Base-by-base conservation (phyloP, 140 eudicot species). In the Senecio squalidus region DNA sequence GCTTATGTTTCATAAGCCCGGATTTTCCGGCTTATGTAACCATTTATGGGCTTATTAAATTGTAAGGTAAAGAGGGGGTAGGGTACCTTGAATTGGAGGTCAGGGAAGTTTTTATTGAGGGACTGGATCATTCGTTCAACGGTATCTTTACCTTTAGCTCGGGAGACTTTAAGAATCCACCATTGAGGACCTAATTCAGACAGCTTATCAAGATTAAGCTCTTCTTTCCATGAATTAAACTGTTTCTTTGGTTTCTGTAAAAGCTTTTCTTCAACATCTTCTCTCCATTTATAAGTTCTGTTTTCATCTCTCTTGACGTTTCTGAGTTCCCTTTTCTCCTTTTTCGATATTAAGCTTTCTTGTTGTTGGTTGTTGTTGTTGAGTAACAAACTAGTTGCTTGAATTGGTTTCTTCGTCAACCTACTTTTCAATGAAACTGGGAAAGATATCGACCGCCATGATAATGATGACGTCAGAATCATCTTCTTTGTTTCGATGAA, bases 111-210 rank as follows among this genome's bases (percentile, higher is more conserved):
- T 9, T 72, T 60, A 9, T 74, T 55, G 44, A 92, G 71, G 0
- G 77, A 34, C 27, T 74, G 76, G 39, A 85, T 80, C 68, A 91
- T 59, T 7, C 77, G 38, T 27, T 77, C 74, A 11, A 83, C 74
- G 9, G 86, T 81, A 3, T 80, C 83, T 10, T 74, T 79, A 22
- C 85, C 82, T 18, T 63, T 41, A 33, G 75, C 75, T 33, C 92
- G 66, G 25, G 94, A 81, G 59, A 91, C 98, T 41, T 80, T 80
- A 6, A 91, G 72, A 26, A 70, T 78, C 96, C 95, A 91, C 98
- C 98, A 91, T 27, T 82, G 94, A 6, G 98, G 84, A 10, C 98
- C 98, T 68, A 86, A 9, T 14, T 6, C 25, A 28, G 96, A 73
- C n/a, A 91, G 85, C 18, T 70, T 65, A 38, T 91, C 96, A 45